Evolutionary conservation across 306 rosid species (phyloP), one percentile per base, ranked within the genome.

Genomic region (Cicer bijugum): DNA sequence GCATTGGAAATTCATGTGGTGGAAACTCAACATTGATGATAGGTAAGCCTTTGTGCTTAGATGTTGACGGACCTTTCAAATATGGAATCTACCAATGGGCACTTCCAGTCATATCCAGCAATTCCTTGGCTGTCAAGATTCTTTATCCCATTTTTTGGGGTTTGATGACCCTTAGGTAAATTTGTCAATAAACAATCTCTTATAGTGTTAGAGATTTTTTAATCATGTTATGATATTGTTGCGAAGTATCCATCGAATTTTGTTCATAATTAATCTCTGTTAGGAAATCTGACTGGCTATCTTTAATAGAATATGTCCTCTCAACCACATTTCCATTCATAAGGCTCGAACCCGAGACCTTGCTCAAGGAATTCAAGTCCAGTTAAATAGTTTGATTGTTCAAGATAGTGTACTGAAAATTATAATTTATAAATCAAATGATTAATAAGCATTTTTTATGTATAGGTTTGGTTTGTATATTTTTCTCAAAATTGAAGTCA

Each of bases 101-200:
- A 68, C 99, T 95, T 77, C 99, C 99, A 0, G 97, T 95, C 76
- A 91, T 95, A 56, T 95, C 99, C 28, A 91, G 99, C 84, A 88
- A 95, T 55, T 95, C 99, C 0, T 39, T 90, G 46, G 81, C 95
- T 16, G 94, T 95, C 19, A 95, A 95, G 89, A 88, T 91, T 82
- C 96, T 95, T 14, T 95, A 95, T 81, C 97, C 99, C 77, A 95
- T 95, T 42, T 95, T 95, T 76, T 95, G 99, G 99, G 99, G 99
- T 50, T 80, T 95, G 83, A 88, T 95, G 97, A 86, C 97, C 70
- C 99, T 95, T 74, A 90, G 99, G 99, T 94, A 84, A 64, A 15
- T 72, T 78, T 1, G 1, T 62, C 15, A 58, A 68, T 60, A 8
- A 43, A 46, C 39, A 53, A 38, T 17, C 48, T 73, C 51, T 42